Base-by-base conservation (phyloP, 1,284 basidiomycete species). In the Hemileia vastatrix region DNA sequence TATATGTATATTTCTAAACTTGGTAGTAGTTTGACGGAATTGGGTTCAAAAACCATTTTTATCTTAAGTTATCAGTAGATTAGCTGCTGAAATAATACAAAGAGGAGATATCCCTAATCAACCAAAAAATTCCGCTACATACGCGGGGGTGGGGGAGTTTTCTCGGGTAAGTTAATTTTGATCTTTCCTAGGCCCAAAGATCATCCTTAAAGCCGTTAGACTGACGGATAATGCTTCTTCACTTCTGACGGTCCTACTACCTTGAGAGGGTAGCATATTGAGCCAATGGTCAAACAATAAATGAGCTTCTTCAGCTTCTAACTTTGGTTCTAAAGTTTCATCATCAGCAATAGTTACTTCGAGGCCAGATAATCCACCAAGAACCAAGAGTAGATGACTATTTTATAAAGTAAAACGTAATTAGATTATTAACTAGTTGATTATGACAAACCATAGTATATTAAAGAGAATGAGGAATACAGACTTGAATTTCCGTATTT, bases 281-380 rank as follows among this genome's bases (percentile, higher is more conserved):
- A 76, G 53, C 75, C 75, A 76, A 9, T 67, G 63, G 57, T 76
- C 75, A 27, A 75, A 76, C n/a, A 75, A 62, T 27, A 70, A 58
- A 23, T 63, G 56, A 0, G 74, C 72, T 8, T 70, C 65, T 31
- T 74, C 66, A 24, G 72, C 63, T 18, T 65, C 66, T 43, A 75
- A 51, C 27, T 67, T 63, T 33, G 74, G 69, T 3, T 63, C 67
- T 21, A 60, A 44, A 40, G 72, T 69, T 27, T 64, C 54, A 49
- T 76, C 74, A 31, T 70, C 67, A 0, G 70, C 74, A 13, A 76
- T 59, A 43, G 50, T 54, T 15, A 68, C 61, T 53, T 76, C 75
- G 6, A 76, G 55, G 0, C 75, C 75, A 32, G 68, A 68, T 1
- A 76, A 55, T 2, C 73, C 73, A 19, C 75, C 75, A 24, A 76